These are phyloP conservation scores for Rhazya stricta DNA, from an alignment of 257 asterid species.

Conservation along the genomic window DNA sequence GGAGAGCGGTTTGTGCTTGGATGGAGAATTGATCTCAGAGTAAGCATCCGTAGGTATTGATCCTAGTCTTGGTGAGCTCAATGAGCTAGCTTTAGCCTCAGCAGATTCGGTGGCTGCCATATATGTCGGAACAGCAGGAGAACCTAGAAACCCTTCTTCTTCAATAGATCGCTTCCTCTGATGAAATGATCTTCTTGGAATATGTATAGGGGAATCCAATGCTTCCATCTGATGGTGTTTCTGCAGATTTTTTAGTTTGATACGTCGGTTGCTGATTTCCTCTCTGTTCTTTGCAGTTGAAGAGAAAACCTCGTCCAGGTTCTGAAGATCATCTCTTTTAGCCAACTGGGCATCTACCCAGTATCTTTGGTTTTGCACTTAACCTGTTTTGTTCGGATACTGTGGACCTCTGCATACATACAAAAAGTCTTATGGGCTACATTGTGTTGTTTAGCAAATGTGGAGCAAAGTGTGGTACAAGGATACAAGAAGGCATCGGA, in stretches of 20 bases:
- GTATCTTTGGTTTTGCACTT: constrained; percentile 50
- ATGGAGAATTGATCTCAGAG: constrained; percentile 74
- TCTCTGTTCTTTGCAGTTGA: constrained; percentile 42
- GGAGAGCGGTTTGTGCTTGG: constrained; percentile 60
- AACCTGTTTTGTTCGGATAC: constrained; percentile 65
- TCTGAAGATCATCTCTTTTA: constrained; percentile 43
- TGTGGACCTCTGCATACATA: constrained; percentile 61
- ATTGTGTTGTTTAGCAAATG: not conserved
- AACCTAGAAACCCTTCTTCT: constrained; percentile 43
- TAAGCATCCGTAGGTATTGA: constrained; percentile 65
- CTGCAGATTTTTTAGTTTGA: constrained; percentile 26
- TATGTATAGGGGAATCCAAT: constrained; percentile 34
- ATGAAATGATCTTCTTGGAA: constrained; percentile 54
- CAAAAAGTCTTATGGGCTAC: not conserved
- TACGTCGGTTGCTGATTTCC: constrained; percentile 31
- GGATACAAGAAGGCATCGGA: not conserved
- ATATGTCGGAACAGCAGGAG: constrained; percentile 70
- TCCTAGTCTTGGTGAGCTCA: constrained; percentile 81
- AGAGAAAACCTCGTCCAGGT: constrained; percentile 28
- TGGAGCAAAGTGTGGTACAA: not conserved
- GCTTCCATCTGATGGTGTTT: constrained; percentile 45
- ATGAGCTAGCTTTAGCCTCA: constrained; percentile 68
- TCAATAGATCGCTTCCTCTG: constrained; percentile 65
- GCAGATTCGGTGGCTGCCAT: constrained; percentile 94
- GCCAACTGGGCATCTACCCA: constrained; percentile 88